Conservation (phyloP, 2,329 filamentous ascomycete genomes). For the Ceratocystis albifundus region DNA sequence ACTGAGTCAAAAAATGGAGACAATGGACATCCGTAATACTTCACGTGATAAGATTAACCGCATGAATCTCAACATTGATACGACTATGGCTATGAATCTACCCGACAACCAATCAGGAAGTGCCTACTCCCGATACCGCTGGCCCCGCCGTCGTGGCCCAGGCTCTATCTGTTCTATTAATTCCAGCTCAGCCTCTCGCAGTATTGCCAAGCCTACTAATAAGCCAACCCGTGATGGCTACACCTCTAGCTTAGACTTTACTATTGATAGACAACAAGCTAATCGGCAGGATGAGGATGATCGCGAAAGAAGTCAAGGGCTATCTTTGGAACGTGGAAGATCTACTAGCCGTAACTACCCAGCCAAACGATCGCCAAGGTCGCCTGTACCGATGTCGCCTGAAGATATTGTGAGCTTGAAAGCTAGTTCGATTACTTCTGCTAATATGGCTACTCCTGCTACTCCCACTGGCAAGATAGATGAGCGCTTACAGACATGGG, state of each 20-base stretch:
- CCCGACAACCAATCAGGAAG: constrained; percentile 38
- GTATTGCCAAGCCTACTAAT: constrained; percentile 38
- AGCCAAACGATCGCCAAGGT: constrained; percentile 76
- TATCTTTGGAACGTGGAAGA: constrained; percentile 60
- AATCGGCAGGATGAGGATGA: background rate
- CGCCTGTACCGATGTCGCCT: constrained; percentile 86
- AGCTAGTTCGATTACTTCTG: constrained; percentile 25
- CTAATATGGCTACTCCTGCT: constrained; percentile 20
- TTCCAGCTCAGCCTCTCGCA: constrained; percentile 43
- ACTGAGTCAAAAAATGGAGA: constrained; percentile 43
- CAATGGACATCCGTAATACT: constrained; percentile 51
- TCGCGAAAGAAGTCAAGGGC: constrained; percentile 36
- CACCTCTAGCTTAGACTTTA: constrained; percentile 73
- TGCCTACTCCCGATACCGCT: constrained; percentile 42
- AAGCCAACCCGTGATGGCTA: constrained; percentile 70
- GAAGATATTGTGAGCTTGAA: constrained; percentile 60
- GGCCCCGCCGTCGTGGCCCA: constrained; percentile 42
- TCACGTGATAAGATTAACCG: constrained; percentile 59
- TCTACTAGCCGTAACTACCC: constrained; percentile 54
- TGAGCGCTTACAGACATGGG: constrained; percentile 35
- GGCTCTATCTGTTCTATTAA: constrained; percentile 49
- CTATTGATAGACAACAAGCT: constrained; percentile 40
- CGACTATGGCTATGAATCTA: background rate
- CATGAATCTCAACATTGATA: constrained; percentile 38
- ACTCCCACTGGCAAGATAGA: constrained; percentile 23